Evolutionary conservation across 2,329 filamentous ascomycete species (phyloP).

Genomic region (Diaporthe batatas): DNA sequence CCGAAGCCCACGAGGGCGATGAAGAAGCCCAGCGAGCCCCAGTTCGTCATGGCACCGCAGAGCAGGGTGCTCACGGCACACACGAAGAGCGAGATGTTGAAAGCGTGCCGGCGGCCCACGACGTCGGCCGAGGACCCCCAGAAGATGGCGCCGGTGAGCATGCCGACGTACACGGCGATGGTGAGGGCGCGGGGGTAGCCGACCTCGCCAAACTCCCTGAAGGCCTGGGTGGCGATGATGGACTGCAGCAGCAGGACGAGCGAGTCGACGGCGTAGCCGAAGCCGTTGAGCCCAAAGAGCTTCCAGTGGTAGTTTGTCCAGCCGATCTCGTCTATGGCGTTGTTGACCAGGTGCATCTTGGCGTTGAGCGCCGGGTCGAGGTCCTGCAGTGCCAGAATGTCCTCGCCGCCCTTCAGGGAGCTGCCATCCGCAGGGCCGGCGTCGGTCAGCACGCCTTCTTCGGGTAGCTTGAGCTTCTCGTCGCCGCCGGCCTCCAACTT

Average conservation of each 20-base stretch:
- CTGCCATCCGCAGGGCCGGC: constrained; percentile 12
- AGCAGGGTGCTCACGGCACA: constrained; percentile 69
- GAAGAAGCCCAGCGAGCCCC: constrained; percentile 74
- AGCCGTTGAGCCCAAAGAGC: constrained; percentile 73
- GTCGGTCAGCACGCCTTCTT: not conserved
- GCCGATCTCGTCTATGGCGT: constrained; percentile 71
- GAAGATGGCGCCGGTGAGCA: constrained; percentile 71
- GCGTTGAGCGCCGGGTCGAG: constrained; percentile 66
- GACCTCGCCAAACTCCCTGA: constrained; percentile 68
- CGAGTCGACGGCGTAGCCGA: constrained; percentile 66
- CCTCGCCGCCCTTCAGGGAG: constrained; percentile 45
- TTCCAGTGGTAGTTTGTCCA: constrained; percentile 72
- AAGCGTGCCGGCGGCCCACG: constrained; percentile 76
- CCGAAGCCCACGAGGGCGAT: constrained; percentile 74
- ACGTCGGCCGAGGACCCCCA: constrained; percentile 78
- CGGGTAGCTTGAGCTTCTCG: constrained; percentile 10
- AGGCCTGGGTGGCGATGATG: constrained; percentile 71
- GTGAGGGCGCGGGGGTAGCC: constrained; percentile 70
- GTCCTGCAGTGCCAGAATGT: constrained; percentile 62
- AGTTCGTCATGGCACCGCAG: constrained; percentile 76
- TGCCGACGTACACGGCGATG: constrained; percentile 71
- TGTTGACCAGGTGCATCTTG: constrained; percentile 71
- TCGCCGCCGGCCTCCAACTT: constrained; percentile 7
- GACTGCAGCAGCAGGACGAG: constrained; percentile 69
- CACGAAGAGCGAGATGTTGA: constrained; percentile 76